Conservation (phyloP, 176 grass and related monocot genomes). For the Alloteropsis semialata region DNA sequence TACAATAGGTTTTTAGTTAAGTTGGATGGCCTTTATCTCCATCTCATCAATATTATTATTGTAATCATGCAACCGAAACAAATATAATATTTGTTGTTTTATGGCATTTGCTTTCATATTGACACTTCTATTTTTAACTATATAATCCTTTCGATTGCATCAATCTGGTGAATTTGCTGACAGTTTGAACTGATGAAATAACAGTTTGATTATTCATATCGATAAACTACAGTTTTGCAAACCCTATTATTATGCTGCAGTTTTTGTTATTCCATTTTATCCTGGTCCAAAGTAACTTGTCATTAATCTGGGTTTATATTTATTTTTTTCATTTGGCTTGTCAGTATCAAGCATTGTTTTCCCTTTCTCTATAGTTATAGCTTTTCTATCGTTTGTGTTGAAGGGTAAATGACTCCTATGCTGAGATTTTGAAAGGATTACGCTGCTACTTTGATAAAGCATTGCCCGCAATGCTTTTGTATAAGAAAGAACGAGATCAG, state of each 20-base stretch:
- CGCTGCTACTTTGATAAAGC: slow-evolving; percentile 97
- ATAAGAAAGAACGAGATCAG: slow-evolving; percentile 84
- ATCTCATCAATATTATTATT: background rate
- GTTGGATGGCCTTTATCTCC: background rate
- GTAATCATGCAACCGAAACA: background rate
- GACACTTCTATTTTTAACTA: background rate
- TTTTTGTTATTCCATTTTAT: background rate
- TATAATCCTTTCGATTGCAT: background rate
- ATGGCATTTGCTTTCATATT: background rate
- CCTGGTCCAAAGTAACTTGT: background rate
- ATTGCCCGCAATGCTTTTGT: slow-evolving; percentile 92
- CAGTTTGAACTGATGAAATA: background rate
- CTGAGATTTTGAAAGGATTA: slow-evolving; percentile 87
- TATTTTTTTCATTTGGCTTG: slow-evolving; percentile 5
- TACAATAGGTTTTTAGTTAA: slow-evolving; percentile 6
- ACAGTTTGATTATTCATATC: background rate
- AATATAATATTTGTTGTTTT: background rate
- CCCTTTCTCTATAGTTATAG: slow-evolving; percentile 1
- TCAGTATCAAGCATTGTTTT: background rate
- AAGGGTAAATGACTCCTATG: slow-evolving; percentile 82
- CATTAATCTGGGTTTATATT: background rate
- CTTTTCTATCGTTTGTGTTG: slow-evolving; percentile 14
- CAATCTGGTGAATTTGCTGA: background rate
- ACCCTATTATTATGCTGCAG: background rate
- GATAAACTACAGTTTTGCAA: background rate